These are phyloP conservation scores for Entomortierella chlamydospora DNA, from an alignment of 192 early-diverging fungal species.

Conservation along the genomic window DNA sequence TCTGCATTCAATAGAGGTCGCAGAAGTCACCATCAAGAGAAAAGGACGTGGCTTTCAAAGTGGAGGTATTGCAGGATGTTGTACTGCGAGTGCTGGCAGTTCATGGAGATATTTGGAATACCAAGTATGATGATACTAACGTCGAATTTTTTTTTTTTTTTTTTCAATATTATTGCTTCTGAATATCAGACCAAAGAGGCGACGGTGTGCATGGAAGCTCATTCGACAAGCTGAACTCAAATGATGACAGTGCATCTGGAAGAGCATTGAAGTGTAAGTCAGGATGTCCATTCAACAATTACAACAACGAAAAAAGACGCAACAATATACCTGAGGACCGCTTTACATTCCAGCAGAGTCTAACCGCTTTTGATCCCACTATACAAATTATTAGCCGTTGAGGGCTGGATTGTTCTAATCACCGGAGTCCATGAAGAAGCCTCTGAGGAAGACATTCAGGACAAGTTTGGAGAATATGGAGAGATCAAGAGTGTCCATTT, in stretches of 20 bases:
- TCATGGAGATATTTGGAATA: background rate
- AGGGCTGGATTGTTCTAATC: conserved; percentile 97
- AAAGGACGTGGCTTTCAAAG: conserved; percentile 60
- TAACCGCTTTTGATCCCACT: no score
- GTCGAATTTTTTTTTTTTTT: background rate
- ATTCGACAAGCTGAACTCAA: conserved; percentile 38
- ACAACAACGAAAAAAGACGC: background rate
- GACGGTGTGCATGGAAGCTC: conserved; percentile 28
- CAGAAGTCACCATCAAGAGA: conserved; percentile 45
- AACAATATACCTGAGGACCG: no score
- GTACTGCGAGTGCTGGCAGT: background rate
- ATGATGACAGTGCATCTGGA: conserved; percentile 39
- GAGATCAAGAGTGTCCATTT: conserved; percentile 90
- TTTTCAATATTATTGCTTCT: background rate
- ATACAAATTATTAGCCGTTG: conserved; percentile 65
- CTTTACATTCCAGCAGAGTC: no score
- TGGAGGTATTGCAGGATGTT: conserved; percentile 19
- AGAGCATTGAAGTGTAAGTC: conserved; percentile 47
- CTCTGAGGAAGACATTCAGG: conserved; percentile 88
- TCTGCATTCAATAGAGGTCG: conserved; percentile 27
- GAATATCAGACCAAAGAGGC: conserved; percentile 24
- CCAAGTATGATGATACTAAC: background rate
- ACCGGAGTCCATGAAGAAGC: conserved; percentile 96
- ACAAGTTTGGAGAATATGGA: conserved; percentile 93
- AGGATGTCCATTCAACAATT: background rate